Conservation (phyloP, 176 grass and related monocot species). For the Oryza australiensis region DNA sequence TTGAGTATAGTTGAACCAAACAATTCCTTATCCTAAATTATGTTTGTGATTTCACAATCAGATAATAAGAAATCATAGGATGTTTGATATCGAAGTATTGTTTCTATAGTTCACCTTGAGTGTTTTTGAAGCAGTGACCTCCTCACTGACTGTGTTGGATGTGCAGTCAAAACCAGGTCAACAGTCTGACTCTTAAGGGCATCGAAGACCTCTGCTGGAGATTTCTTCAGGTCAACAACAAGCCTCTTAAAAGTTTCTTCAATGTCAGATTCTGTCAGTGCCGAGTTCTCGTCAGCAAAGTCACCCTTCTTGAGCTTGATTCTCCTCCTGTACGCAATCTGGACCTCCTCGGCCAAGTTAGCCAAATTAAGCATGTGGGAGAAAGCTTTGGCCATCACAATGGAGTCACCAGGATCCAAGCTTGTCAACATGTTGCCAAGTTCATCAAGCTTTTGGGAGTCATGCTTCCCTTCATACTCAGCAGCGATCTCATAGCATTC, state of each 20-base stretch:
- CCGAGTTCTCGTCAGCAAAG: conserved; percentile 74
- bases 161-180: conserved; percentile 74
- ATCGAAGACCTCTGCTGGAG: conserved; percentile 71
- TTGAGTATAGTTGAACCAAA: conserved; percentile 66
- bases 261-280: conserved; percentile 73
- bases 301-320: conserved; percentile 75
- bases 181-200: conserved; percentile 75
- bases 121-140: conserved; percentile 77
- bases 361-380: conserved; percentile 84
- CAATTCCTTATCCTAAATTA: conserved; percentile 65
- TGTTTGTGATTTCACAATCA: neutral
- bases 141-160: conserved; percentile 77
- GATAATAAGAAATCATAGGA: neutral
- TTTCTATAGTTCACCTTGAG: conserved; percentile 51
- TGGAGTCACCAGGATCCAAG: conserved; percentile 72
- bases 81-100: neutral
- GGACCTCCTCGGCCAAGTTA: conserved; percentile 79
- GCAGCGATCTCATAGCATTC: conserved; percentile 74
- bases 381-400: conserved; percentile 71
- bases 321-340: conserved; percentile 73
- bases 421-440: conserved; percentile 70
- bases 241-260: conserved; percentile 76
- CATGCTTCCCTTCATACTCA: conserved; percentile 62
- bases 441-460: conserved; percentile 57
- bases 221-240: conserved; percentile 64